Evolutionary conservation across 129 eudicot genomes (phyloP).

Genomic region (Cynara cardunculus): DNA sequence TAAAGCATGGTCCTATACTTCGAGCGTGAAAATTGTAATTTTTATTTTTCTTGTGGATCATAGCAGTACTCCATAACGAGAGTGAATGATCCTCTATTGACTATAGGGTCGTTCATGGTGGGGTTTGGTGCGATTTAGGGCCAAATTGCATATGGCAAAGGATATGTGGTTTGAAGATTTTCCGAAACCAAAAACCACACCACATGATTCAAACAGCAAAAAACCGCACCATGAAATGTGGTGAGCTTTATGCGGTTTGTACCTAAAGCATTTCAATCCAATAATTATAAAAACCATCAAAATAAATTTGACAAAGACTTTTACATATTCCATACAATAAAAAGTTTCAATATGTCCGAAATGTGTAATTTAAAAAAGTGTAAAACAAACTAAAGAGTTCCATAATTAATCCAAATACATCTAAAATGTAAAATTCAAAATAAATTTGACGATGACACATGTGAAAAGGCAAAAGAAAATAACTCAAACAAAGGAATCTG

Average conservation of each 20-base stretch:
- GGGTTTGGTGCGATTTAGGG: neutral
- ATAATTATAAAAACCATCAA: neutral
- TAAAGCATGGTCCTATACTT: neutral
- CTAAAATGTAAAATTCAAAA: neutral
- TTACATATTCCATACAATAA: neutral
- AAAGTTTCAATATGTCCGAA: neutral
- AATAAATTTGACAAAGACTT: neutral
- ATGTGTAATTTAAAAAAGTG: neutral
- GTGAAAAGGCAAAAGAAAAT: neutral
- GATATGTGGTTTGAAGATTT: neutral
- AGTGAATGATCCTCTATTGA: neutral
- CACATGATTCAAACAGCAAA: neutral
- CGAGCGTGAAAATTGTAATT: neutral
- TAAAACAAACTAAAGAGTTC: neutral
- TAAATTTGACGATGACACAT: neutral
- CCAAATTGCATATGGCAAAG: neutral
- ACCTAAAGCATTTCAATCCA: neutral
- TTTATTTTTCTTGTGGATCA: neutral
- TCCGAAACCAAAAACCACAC: neutral
- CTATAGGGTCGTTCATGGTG: neutral
- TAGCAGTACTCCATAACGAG: neutral
- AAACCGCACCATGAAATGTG: neutral
- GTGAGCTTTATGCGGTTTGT: neutral
- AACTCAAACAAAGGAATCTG: neutral
- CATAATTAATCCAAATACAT: neutral